These are phyloP conservation scores for Colletotrichum eleusines DNA, from an alignment of 2,329 filamentous ascomycete species.

Conservation along the genomic window DNA sequence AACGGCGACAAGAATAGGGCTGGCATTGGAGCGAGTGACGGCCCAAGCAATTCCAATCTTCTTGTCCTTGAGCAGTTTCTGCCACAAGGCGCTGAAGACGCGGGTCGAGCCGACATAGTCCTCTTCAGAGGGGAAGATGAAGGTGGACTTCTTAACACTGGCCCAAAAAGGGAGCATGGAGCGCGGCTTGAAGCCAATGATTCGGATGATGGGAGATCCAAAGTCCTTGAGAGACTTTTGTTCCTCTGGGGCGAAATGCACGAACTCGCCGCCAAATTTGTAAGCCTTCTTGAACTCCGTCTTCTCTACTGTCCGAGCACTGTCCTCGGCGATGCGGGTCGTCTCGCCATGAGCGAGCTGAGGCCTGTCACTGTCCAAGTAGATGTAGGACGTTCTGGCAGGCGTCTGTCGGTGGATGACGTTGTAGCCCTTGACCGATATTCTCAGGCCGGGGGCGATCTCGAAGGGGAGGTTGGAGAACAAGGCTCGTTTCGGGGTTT, in stretches of 20 bases:
- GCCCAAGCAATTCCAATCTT: constrained; percentile 94
- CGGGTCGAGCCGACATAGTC: constrained; percentile 91
- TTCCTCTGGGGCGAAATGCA: constrained; percentile 88
- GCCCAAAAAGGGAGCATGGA: constrained; percentile 84
- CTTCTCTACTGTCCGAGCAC: constrained; percentile 81
- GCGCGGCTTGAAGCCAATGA: constrained; percentile 93
- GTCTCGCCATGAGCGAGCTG: constrained; percentile 84
- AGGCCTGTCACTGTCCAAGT: constrained; percentile 85
- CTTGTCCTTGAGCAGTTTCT: constrained; percentile 82
- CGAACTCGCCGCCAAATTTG: constrained; percentile 92
- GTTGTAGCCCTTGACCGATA: constrained; percentile 94
- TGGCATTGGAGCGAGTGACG: constrained; percentile 82
- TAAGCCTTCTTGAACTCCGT: constrained; percentile 90
- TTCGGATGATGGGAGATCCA: constrained; percentile 83
- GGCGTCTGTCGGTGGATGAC: constrained; percentile 86
- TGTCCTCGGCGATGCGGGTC: constrained; percentile 81
- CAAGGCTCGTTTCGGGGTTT: constrained; percentile 84
- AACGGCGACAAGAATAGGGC: constrained; percentile 83
- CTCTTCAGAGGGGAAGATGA: constrained; percentile 94
- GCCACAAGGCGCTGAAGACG: constrained; percentile 90
- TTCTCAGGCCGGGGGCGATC: constrained; percentile 84
- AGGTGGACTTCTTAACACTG: constrained; percentile 85
- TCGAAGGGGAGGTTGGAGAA: constrained; percentile 92
- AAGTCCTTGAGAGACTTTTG: constrained; percentile 82
- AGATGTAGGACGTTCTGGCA: constrained; percentile 87